Conservation (phyloP, 1,284 basidiomycete genomes). For the Ganoderma lucidum region DNA sequence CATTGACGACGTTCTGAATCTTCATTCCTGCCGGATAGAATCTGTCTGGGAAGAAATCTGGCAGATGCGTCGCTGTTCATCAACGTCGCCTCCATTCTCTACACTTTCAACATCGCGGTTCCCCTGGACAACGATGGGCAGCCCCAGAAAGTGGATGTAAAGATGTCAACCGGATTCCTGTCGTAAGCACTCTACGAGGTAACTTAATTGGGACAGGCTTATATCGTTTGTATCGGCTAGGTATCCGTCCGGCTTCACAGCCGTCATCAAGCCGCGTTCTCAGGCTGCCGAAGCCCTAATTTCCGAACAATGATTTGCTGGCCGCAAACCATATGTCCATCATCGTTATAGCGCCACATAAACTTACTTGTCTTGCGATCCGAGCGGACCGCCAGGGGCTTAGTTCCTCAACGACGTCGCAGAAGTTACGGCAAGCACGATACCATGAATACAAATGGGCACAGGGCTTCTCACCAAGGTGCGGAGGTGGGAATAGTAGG, state of each 20-base stretch:
- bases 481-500: background rate
- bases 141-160: conserved; percentile 16
- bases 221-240: background rate
- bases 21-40: background rate
- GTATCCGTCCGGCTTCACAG: conserved; percentile 19
- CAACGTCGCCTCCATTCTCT: conserved; percentile 21
- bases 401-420: background rate
- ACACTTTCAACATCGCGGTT: conserved; percentile 23
- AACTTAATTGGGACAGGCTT: background rate
- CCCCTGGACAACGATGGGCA: conserved; percentile 18
- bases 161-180: conserved; percentile 20
- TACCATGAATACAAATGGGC: background rate
- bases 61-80: conserved; percentile 25
- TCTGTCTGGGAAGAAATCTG: conserved; percentile 25
- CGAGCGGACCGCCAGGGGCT: background rate
- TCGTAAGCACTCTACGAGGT: conserved; percentile 17
- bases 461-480: background rate
- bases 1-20: background rate
- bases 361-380: background rate
- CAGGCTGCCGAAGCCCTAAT: conserved; percentile 13
- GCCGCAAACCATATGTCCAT: background rate
- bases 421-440: conserved; percentile 1
- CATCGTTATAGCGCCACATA: background rate
- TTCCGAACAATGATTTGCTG: background rate
- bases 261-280: conserved; percentile 18